These are phyloP conservation scores for Fusarium subglutinans DNA, from an alignment of 2,329 filamentous ascomycete genomes.

Conservation along the genomic window DNA sequence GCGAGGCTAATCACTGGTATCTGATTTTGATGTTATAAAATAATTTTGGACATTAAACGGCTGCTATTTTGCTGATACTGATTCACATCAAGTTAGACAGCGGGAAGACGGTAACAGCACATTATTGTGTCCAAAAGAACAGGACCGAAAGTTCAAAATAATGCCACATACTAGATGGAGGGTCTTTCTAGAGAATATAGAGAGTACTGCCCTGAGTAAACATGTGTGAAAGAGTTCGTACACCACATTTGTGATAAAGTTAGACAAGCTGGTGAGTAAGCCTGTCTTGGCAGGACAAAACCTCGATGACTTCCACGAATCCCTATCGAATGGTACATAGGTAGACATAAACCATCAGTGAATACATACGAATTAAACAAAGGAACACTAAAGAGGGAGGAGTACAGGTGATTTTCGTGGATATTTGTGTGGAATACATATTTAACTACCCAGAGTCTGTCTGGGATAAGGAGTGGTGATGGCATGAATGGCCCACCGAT, in stretches of 20 bases:
- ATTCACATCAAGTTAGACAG: too few relatives aligned
- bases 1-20: too few relatives aligned
- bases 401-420: rapidly evolving
- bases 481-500: neutral
- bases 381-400: too few relatives aligned
- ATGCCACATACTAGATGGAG: neutral
- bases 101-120: rapidly evolving
- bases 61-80: too few relatives aligned
- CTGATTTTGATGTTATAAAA: rapidly evolving
- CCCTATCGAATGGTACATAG: neutral
- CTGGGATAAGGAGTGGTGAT: neutral
- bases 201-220: rapidly evolving
- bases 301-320: neutral
- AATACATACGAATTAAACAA: rapidly evolving
- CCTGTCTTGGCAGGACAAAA: rapidly evolving
- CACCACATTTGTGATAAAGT: neutral
- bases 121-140: too few relatives aligned
- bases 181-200: neutral
- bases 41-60: neutral
- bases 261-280: neutral
- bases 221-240: too few relatives aligned
- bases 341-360: rapidly evolving
- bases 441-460: neutral
- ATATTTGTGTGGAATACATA: neutral
- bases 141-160: rapidly evolving